phyloP scores from a whole-genome alignment of 1,284 basidiomycete genomes.

The Hemileia vastatrix region DNA sequence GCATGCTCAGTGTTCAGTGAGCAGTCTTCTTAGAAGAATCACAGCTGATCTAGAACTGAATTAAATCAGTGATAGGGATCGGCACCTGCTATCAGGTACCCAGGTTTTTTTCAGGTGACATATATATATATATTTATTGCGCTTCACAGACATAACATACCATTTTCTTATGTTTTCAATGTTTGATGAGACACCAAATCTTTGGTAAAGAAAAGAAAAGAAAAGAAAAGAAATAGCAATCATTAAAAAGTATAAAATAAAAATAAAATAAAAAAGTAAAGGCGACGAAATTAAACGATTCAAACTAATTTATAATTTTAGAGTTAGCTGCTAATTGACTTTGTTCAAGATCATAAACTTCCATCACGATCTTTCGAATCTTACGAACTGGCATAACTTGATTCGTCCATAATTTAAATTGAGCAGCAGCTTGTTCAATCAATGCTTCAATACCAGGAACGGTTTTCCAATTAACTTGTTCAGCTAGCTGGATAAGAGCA shows the following conservation, averaged over 20 bases:
- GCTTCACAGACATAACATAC: too few species aligned
- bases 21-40: too few species aligned
- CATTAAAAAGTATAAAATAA: not conserved
- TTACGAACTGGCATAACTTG: constrained; percentile 13
- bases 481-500: constrained; percentile 55
- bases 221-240: not conserved
- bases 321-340: not conserved
- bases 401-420: constrained; percentile 71
- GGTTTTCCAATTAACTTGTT: constrained; percentile 55
- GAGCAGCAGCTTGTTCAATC: constrained; percentile 73
- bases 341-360: constrained; percentile 5
- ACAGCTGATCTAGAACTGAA: too few species aligned
- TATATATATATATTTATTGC: too few species aligned
- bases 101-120: too few species aligned
- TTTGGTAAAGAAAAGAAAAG: too few species aligned
- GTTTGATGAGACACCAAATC: too few species aligned
- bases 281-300: not conserved
- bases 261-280: not conserved
- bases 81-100: too few species aligned
- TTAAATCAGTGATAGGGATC: too few species aligned
- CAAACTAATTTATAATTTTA: not conserved
- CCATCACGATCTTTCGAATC: constrained; percentile 23
- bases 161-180: too few species aligned
- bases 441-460: constrained; percentile 74
- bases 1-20: too few species aligned